Conservation (phyloP, 306 rosid genomes). For the Vicia villosa region DNA sequence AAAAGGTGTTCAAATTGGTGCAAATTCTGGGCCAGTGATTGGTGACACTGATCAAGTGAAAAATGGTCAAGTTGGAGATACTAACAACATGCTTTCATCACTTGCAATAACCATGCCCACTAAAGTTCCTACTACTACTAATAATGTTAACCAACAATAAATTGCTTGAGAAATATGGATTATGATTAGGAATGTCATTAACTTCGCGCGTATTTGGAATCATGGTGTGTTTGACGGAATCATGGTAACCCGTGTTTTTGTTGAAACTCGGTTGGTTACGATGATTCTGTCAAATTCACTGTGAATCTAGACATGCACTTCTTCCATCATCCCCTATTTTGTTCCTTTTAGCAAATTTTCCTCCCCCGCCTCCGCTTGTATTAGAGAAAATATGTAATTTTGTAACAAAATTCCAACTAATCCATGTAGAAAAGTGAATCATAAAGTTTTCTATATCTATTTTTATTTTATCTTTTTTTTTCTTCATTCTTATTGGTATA, state of each 20-base stretch:
- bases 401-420: constrained; percentile 40
- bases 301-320: neutral
- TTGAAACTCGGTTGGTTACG: neutral
- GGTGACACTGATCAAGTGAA: constrained; percentile 24
- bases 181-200: neutral
- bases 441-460: neutral
- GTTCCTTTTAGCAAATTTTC: constrained; percentile 21
- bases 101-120: constrained; percentile 44
- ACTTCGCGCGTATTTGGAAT: neutral
- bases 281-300: neutral
- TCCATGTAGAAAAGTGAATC: constrained; percentile 37
- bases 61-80: constrained; percentile 25
- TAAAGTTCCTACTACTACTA: constrained; percentile 33
- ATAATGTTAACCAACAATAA: constrained; percentile 28
- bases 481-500: neutral
- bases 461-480: neutral
- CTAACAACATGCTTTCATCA: constrained; percentile 26
- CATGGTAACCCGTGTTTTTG: neutral
- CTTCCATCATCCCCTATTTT: constrained; percentile 3
- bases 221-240: neutral
- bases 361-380: neutral
- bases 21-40: constrained; percentile 23
- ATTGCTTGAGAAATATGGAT: constrained; percentile 28
- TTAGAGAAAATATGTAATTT: constrained; percentile 30
- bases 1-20: constrained; percentile 48